These are phyloP conservation scores for Diaporthe sp. DNA, from an alignment of 2,329 filamentous ascomycete genomes.

Conservation along the genomic window DNA sequence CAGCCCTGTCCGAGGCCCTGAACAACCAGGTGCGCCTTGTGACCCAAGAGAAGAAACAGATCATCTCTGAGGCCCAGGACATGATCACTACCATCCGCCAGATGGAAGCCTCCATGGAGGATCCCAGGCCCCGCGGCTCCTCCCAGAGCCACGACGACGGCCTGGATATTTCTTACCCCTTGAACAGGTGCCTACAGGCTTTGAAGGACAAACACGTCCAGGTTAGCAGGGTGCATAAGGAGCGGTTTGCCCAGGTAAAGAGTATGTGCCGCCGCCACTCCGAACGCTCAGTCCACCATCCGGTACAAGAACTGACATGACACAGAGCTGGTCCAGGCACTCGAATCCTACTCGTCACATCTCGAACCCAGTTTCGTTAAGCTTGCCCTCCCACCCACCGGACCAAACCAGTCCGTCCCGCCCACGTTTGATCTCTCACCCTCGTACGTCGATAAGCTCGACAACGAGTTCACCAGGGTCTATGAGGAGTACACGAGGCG, in stretches of 20 bases:
- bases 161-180: constrained; percentile 82
- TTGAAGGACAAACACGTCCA: constrained; percentile 89
- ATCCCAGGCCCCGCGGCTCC: constrained; percentile 72
- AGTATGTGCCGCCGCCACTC: constrained; percentile 65
- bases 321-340: constrained; percentile 89
- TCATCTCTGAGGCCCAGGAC: constrained; percentile 89
- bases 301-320: constrained; percentile 35
- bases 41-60: constrained; percentile 85
- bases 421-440: constrained; percentile 93
- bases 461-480: constrained; percentile 91
- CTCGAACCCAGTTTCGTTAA: constrained; percentile 90
- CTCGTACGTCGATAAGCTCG: constrained; percentile 85
- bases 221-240: constrained; percentile 84
- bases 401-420: constrained; percentile 78
- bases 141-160: constrained; percentile 74
- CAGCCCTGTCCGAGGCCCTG: constrained; percentile 89
- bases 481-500: constrained; percentile 96
- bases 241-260: constrained; percentile 95
- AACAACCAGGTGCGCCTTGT: constrained; percentile 90
- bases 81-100: constrained; percentile 89
- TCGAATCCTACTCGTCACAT: constrained; percentile 96
- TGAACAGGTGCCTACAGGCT: constrained; percentile 80
- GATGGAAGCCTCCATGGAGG: constrained; percentile 91
- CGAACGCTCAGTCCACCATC: constrained; percentile 3
- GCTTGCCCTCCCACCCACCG: constrained; percentile 85